Evolutionary conservation across 208 protist species (phyloP).

Genomic region (Angomonas deanei): DNA sequence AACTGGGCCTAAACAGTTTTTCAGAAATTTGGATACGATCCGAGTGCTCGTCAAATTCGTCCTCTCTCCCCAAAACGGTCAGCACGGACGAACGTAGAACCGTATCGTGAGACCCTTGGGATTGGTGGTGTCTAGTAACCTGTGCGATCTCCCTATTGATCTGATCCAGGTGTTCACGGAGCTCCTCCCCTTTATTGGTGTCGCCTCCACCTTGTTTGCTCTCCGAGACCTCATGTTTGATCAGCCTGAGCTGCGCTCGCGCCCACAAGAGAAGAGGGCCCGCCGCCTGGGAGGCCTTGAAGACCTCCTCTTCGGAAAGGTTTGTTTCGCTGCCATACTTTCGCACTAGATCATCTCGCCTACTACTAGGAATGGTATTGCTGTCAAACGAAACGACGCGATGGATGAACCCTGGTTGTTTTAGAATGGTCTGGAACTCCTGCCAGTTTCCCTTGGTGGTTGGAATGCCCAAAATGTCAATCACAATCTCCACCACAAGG

Average conservation of each 20-base stretch:
- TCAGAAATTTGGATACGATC: background rate
- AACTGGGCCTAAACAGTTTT: background rate
- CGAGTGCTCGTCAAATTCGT: background rate
- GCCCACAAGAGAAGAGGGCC: slow-evolving; percentile 1
- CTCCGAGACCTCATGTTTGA: background rate
- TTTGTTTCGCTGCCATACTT: background rate
- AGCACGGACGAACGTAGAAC: background rate
- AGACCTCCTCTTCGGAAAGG: background rate
- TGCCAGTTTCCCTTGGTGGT: background rate
- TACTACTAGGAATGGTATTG: background rate
- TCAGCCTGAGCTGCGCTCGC: background rate
- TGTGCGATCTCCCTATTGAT: background rate
- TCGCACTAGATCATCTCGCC: background rate
- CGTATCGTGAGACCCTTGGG: background rate
- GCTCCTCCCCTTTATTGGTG: background rate
- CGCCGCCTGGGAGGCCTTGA: slow-evolving; percentile 2
- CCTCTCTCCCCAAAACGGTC: background rate
- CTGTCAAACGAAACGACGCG: slow-evolving; percentile 1
- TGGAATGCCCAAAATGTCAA: background rate
- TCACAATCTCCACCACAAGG: background rate
- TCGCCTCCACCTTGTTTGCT: background rate
- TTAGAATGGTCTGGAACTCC: background rate
- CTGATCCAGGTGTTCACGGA: background rate
- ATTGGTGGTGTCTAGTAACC: background rate
- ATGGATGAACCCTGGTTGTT: background rate